Percentiles rank a stretch among this genome's conserved stretches.
Evolutionary conservation across 2,329 filamentous ascomycete species (phyloP).

Genomic region (Aureobasidium melanogenum): DNA sequence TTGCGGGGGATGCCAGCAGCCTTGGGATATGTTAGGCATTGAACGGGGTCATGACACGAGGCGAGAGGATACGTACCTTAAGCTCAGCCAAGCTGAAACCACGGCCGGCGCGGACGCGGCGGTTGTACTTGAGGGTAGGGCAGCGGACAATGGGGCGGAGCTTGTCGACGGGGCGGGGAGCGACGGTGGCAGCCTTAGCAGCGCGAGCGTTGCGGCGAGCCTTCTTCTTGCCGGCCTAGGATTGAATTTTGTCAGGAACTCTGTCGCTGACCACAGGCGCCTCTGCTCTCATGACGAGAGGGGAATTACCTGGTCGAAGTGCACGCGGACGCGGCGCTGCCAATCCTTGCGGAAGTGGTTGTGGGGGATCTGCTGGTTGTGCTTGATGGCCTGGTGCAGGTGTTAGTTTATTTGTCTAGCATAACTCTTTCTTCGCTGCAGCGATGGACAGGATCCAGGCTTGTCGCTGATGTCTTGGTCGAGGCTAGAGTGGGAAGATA

Average conservation of each 20-base stretch:
- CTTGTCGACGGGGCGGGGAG: constrained; percentile 94
- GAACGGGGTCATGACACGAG: background rate
- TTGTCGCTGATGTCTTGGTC: background rate
- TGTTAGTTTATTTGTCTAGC: background rate
- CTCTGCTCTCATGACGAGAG: constrained; percentile 44
- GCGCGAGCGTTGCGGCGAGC: constrained; percentile 84
- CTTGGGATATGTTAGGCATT: constrained; percentile 37
- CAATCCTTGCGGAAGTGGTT: constrained; percentile 99
- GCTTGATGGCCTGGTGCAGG: constrained; percentile 73
- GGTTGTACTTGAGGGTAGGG: constrained; percentile 97
- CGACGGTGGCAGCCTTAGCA: constrained; percentile 89
- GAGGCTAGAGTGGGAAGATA: background rate
- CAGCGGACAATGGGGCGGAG: constrained; percentile 94
- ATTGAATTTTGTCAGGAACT: constrained; percentile 27
- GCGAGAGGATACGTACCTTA: constrained; percentile 61
- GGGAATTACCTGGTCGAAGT: constrained; percentile 96
- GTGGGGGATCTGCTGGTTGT: constrained; percentile 97
- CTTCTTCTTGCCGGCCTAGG: constrained; percentile 89
- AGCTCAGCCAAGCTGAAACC: constrained; percentile 96
- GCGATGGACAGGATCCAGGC: background rate
- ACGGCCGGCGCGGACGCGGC: constrained; percentile 88
- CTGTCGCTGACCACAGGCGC: constrained; percentile 37
- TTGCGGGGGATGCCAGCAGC: constrained; percentile 93
- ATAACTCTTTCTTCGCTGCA: background rate
- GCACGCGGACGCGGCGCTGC: constrained; percentile 96